Percentiles rank a stretch among this genome's conserved stretches.
phyloP scores from a whole-genome alignment of 2,329 filamentous ascomycete species.

The Trichoderma sp. region DNA sequence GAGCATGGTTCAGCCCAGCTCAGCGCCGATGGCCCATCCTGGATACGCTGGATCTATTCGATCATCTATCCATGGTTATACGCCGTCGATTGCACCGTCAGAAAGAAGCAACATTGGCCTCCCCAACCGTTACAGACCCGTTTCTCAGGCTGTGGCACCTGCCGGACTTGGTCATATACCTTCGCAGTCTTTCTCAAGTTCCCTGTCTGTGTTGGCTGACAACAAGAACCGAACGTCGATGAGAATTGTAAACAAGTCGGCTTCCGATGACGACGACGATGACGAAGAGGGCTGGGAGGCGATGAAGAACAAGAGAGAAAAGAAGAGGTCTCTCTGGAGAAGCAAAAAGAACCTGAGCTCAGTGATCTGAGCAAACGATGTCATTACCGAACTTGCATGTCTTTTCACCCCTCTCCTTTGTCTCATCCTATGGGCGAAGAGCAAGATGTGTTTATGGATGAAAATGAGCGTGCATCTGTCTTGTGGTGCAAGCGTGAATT shows the following conservation, averaged over 20 bases:
- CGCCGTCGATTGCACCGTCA: conserved; percentile 89
- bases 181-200: conserved; percentile 35
- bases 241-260: conserved; percentile 40
- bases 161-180: conserved; percentile 36
- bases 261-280: conserved; percentile 54
- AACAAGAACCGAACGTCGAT: conserved; percentile 34
- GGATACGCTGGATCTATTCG: conserved; percentile 33
- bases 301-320: conserved; percentile 66
- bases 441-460: conserved; percentile 4
- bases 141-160: conserved; percentile 58
- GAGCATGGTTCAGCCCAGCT: conserved; percentile 76
- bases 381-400: conserved; percentile 2
- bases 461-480: background rate
- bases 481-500: background rate
- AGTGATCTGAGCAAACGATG: conserved; percentile 38
- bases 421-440: conserved; percentile 21
- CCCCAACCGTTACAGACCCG: conserved; percentile 85
- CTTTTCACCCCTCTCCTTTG: conserved; percentile 23
- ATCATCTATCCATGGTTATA: conserved; percentile 58
- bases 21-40: conserved; percentile 53
- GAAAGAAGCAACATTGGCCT: conserved; percentile 93
- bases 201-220: conserved; percentile 32
- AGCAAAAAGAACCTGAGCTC: conserved; percentile 54
- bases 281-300: conserved; percentile 68
- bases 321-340: conserved; percentile 65